Evolutionary conservation across 106 monocot species (phyloP).

Genomic region (Allium cepa): DNA sequence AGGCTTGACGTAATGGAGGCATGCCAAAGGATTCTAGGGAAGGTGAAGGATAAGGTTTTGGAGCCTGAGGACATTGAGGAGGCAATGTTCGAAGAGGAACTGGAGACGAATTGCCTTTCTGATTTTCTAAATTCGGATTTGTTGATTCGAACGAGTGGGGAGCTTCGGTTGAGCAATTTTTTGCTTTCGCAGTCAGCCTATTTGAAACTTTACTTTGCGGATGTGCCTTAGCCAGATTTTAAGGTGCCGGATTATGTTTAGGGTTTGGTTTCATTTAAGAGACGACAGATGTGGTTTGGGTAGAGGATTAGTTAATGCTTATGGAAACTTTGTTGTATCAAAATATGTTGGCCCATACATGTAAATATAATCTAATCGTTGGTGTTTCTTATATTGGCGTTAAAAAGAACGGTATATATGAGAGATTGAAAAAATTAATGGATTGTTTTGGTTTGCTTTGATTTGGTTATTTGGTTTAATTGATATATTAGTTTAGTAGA

Average conservation of each 20-base stretch:
- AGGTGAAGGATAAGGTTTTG: conserved; percentile 36
- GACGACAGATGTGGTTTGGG: conserved; percentile 61
- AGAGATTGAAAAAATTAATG: too few relatives aligned
- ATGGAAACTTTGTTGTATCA: neutral
- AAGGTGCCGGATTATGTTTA: conserved; percentile 54
- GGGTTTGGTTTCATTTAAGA: conserved; percentile 55
- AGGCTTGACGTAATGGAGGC: conserved; percentile 53
- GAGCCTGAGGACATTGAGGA: conserved; percentile 52
- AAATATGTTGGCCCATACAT: too few relatives aligned
- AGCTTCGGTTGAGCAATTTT: conserved; percentile 74
- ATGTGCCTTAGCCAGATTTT: conserved; percentile 64
- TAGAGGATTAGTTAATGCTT: conserved; percentile 5
- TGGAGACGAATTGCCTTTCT: conserved; percentile 33
- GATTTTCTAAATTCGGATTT: conserved; percentile 49
- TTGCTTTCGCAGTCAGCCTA: conserved; percentile 74
- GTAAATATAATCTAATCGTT: too few relatives aligned
- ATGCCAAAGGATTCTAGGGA: conserved; percentile 48
- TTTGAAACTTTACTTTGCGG: conserved; percentile 57
- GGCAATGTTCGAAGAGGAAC: conserved; percentile 40
- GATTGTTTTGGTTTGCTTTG: too few relatives aligned
- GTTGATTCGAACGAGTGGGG: conserved; percentile 73
- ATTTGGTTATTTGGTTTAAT: too few relatives aligned
- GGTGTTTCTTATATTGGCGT: too few relatives aligned
- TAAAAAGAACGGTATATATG: too few relatives aligned
- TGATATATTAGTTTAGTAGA: too few relatives aligned